Percentiles rank a stretch among this genome's conserved stretches.
phyloP scores from a whole-genome alignment of 75 land plant species.

The Gnetum montanum region DNA sequence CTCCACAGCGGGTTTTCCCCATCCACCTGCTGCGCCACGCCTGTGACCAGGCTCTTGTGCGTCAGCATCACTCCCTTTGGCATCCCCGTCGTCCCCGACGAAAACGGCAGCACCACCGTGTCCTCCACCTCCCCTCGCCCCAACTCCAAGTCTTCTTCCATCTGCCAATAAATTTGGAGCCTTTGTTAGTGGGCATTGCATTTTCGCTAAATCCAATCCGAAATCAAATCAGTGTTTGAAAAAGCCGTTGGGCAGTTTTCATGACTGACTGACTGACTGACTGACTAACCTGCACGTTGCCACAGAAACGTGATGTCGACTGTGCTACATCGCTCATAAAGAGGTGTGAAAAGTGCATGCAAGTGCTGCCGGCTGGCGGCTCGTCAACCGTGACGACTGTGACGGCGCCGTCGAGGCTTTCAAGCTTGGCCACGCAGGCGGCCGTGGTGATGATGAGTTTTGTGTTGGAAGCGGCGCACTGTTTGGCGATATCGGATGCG shows the following conservation, averaged over 20 bases:
- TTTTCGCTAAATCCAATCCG: too few species aligned
- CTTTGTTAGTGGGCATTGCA: too few species aligned
- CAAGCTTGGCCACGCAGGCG: slow-evolving; percentile 39
- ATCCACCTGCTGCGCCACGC: slow-evolving; percentile 89
- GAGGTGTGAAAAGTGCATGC: slow-evolving; percentile 36
- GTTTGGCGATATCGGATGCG: slow-evolving; percentile 63
- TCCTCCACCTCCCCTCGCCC: slow-evolving; percentile 37
- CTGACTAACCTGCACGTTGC: too few species aligned
- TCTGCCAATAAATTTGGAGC: too few species aligned
- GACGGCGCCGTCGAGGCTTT: slow-evolving; percentile 9
- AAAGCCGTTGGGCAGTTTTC: too few species aligned
- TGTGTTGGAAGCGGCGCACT: slow-evolving; percentile 55
- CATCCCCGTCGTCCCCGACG: slow-evolving; percentile 86
- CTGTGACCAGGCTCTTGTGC: slow-evolving; percentile 62
- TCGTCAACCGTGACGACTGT: slow-evolving; percentile 51
- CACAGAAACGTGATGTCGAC: too few species aligned
- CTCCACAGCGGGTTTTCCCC: slow-evolving; percentile 74
- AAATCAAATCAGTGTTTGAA: too few species aligned
- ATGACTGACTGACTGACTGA: too few species aligned
- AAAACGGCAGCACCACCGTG: slow-evolving; percentile 71
- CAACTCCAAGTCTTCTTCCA: too few species aligned
- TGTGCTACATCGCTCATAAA: too few species aligned
- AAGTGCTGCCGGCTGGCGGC: slow-evolving; percentile 34
- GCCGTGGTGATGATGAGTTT: slow-evolving; percentile 41
- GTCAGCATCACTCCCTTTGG: slow-evolving; percentile 88